Conservation (phyloP, 2,329 filamentous ascomycete genomes). For the Trichothecium sympodiale region DNA sequence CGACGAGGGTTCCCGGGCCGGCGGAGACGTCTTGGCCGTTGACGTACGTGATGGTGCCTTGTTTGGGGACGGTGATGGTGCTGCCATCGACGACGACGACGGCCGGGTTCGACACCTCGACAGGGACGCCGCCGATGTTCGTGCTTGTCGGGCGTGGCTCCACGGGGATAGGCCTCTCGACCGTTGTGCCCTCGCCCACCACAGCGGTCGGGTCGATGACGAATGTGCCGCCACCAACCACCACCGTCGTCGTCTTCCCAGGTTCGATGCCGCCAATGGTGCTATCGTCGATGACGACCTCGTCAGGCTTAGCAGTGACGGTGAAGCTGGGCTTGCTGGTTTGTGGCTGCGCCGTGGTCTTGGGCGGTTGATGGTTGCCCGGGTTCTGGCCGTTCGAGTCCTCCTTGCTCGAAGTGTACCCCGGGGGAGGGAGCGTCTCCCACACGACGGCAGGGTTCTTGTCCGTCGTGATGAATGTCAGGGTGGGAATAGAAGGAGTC, state of each 20-base stretch:
- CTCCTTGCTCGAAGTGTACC: slow-evolving; percentile 18
- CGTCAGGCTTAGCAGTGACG: slow-evolving; percentile 30
- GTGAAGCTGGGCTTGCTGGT: slow-evolving; percentile 17
- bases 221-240: slow-evolving; percentile 30
- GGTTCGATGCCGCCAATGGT: slow-evolving; percentile 29
- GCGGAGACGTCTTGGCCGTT: slow-evolving; percentile 21
- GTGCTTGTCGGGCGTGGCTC: slow-evolving; percentile 19
- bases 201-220: slow-evolving; percentile 36
- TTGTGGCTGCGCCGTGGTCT: slow-evolving; percentile 2
- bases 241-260: slow-evolving; percentile 28
- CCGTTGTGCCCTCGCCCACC: slow-evolving; percentile 30
- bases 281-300: slow-evolving; percentile 34
- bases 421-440: slow-evolving; percentile 21
- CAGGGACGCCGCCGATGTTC: slow-evolving; percentile 24
- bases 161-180: slow-evolving; percentile 26
- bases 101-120: slow-evolving; percentile 30
- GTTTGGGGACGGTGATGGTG: slow-evolving; percentile 27
- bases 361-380: not conserved
- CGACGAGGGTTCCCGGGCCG: slow-evolving; percentile 19
- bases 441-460: slow-evolving; percentile 42
- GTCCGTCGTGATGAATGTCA: slow-evolving; percentile 40
- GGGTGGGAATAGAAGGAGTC: slow-evolving; percentile 11
- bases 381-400: not conserved
- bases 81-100: slow-evolving; percentile 29
- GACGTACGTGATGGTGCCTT: slow-evolving; percentile 22